Evolutionary conservation across 2,329 filamentous ascomycete genomes (phyloP).

Genomic region (Epichloe uncinata): DNA sequence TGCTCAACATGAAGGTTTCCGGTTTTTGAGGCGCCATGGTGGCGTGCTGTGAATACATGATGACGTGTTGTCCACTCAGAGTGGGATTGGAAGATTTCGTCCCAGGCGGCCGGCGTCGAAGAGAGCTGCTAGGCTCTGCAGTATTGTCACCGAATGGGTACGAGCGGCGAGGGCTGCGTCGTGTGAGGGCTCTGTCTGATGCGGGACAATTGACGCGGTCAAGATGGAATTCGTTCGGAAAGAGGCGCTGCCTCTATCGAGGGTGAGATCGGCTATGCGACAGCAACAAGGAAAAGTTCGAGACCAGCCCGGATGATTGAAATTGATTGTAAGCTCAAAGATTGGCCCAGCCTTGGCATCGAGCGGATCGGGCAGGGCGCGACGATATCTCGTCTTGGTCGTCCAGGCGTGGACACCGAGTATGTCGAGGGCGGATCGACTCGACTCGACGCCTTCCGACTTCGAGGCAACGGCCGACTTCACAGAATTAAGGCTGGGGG

Average conservation of each 20-base stretch:
- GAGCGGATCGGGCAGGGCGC: constrained; percentile 25
- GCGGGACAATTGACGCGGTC: not conserved
- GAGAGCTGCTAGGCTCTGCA: not conserved
- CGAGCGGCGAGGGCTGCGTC: not conserved
- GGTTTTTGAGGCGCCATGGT: constrained; percentile 91
- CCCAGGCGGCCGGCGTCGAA: not conserved
- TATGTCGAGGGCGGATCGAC: constrained; percentile 13
- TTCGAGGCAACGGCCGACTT: not conserved
- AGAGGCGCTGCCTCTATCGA: constrained; percentile 22
- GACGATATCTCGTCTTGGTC: constrained; percentile 18
- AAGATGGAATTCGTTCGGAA: constrained; percentile 5
- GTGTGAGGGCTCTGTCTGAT: not conserved
- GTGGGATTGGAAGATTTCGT: constrained; percentile 1
- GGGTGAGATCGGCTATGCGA: constrained; percentile 5
- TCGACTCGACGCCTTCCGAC: constrained; percentile 8
- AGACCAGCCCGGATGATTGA: constrained; percentile 34
- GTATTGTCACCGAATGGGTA: not conserved
- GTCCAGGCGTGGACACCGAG: constrained; percentile 23
- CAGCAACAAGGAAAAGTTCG: constrained; percentile 22
- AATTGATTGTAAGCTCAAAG: constrained; percentile 15
- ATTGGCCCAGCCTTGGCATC: constrained; percentile 31
- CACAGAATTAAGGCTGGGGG: constrained; percentile 1
- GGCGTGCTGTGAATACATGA: constrained; percentile 72
- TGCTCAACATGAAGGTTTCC: constrained; percentile 97
- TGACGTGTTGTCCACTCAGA: constrained; percentile 15